Evolutionary conservation across 805 yeast species (phyloP), one percentile per base, ranked within the genome.

Genomic region (Zygosaccharomyces pseudorouxii): DNA sequence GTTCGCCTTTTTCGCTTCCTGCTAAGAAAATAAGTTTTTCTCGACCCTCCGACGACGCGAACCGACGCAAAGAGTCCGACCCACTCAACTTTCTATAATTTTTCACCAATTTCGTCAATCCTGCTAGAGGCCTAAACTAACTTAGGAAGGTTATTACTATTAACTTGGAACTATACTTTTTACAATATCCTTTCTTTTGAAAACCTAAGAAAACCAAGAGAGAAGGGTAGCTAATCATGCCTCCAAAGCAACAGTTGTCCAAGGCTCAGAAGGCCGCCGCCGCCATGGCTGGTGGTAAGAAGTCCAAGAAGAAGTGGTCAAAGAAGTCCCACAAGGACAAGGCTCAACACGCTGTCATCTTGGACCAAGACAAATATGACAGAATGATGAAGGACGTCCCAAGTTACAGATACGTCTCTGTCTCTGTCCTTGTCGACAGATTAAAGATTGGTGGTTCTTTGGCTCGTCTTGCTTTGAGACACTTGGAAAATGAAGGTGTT

Each of bases 241-340:
- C 97, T 78, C 97, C 97, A 82, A 92, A 92, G 81, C 81, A 88
- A 80, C 97, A 92, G 84, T 90, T 89, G 78, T 86, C 97, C 72
- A 92, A 92, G 82, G 97, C 97, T 78, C 97, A 97, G 73, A 92
- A 92, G 83, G 97, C 97, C 73, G 97, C 98, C 72, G 98, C 98
- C 81, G 98, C 97, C 77, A 81, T 89, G 85, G 97, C 97, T 76
- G 97, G 97, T 86, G 96, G 97, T 85, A 90, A 90, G 87, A 89
- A 92, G 75, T 89, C 96, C 78, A 93, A 93, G 89, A 92, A 93
- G 95, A 93, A 93, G 96, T 93, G 98, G 99, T 87, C 95, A 86
- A 90, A 92, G 85, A 97, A 97, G 79, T 89, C 95, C 85, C 96
- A 89, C 77, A 93, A 95, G 90, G 99, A 93, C 80, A 92, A 87